Conservation (phyloP, 148 eudicot species). For the Euryodendron excelsum region DNA sequence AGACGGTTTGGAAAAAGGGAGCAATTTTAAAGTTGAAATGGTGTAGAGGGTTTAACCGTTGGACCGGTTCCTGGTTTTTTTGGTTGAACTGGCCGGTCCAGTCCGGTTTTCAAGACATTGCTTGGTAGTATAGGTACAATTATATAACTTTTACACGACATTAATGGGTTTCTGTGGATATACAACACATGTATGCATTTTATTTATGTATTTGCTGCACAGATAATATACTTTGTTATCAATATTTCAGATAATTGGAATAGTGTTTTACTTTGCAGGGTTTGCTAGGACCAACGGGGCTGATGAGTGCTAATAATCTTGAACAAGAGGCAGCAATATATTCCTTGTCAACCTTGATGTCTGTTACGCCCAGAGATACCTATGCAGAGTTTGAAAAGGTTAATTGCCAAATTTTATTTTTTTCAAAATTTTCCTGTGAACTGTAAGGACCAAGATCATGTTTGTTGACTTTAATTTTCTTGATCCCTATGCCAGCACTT, state of each 20-base stretch:
- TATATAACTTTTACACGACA: not conserved
- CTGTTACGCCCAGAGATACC: slow-evolving; percentile 70
- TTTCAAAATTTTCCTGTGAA: not conserved
- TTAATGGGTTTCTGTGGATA: not conserved
- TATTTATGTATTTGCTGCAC: not conserved
- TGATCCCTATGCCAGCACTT: slow-evolving; percentile 52
- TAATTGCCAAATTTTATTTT: not conserved
- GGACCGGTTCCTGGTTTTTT: too few relatives aligned
- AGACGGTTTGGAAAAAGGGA: too few relatives aligned
- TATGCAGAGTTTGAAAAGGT: slow-evolving; percentile 89
- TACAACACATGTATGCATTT: not conserved
- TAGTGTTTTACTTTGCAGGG: slow-evolving; percentile 41
- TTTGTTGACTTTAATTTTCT: slow-evolving; percentile 12
- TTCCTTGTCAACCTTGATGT: slow-evolving; percentile 85
- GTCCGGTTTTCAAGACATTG: too few relatives aligned
- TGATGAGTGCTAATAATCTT: slow-evolving; percentile 61
- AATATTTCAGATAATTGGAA: not conserved
- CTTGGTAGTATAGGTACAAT: not conserved
- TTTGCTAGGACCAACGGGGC: slow-evolving; percentile 67
- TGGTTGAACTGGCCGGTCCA: too few relatives aligned
- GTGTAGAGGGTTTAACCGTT: too few relatives aligned
- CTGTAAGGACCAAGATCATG: not conserved
- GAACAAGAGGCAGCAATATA: slow-evolving; percentile 77
- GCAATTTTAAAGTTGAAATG: too few relatives aligned
- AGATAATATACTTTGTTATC: not conserved